Evolutionary conservation across 139 green algal species (phyloP).

Genomic region (Chlorella sp.): DNA sequence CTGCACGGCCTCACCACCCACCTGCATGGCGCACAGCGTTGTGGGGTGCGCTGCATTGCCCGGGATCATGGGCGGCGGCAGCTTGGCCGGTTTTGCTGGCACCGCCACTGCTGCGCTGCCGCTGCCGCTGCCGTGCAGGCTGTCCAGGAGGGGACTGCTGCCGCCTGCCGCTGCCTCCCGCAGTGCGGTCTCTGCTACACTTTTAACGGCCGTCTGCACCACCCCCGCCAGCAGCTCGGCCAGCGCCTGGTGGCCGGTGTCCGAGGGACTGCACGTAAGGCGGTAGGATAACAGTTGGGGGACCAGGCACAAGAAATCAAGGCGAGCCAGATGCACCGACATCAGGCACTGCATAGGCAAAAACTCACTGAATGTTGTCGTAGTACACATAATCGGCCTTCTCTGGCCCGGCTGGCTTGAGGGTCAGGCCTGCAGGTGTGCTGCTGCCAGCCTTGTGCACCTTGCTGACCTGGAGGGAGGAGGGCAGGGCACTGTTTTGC

Average conservation of each 20-base stretch:
- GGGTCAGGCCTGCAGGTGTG: too few species aligned
- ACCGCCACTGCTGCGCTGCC: background rate
- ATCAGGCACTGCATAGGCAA: too few species aligned
- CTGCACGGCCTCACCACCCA: too few species aligned
- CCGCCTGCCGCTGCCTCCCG: background rate
- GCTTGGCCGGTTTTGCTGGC: background rate
- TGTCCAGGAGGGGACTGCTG: background rate
- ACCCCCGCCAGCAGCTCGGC: conserved; percentile 8
- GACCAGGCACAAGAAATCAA: too few species aligned
- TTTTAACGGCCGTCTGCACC: background rate
- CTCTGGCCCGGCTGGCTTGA: background rate
- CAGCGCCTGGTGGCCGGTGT: conserved; percentile 14
- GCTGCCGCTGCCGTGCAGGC: background rate
- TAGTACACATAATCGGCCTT: background rate
- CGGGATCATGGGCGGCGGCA: conserved; percentile 18
- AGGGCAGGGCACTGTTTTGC: background rate
- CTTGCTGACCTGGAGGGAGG: background rate
- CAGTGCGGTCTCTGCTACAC: background rate
- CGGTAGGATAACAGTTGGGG: too few species aligned
- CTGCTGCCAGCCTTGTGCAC: background rate
- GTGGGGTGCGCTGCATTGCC: background rate
- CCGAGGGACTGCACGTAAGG: background rate
- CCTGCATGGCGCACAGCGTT: conserved; percentile 11
- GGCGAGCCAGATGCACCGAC: too few species aligned
- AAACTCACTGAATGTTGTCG: conserved; percentile 7